phyloP scores from a whole-genome alignment of 805 yeast genomes.

The Candida suzukii region DNA sequence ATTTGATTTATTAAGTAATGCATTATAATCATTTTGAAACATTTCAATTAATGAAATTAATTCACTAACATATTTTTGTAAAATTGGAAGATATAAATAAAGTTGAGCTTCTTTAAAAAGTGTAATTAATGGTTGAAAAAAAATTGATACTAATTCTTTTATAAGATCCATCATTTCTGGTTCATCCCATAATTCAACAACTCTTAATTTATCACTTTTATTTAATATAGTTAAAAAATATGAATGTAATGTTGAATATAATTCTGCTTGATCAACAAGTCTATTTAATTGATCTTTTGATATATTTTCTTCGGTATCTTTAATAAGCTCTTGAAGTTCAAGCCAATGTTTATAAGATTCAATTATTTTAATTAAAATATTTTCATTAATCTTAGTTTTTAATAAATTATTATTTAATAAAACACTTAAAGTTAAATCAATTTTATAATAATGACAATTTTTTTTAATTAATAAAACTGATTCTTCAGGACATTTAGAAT shows the following conservation, averaged over 20 bases:
- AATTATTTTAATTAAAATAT: constrained; percentile 9
- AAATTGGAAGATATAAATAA: constrained; percentile 55
- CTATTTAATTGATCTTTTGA: background rate
- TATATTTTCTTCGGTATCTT: background rate
- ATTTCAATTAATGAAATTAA: constrained; percentile 49
- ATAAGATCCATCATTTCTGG: constrained; percentile 72
- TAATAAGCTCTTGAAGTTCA: background rate
- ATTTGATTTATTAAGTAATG: constrained; percentile 29
- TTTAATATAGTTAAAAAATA: constrained; percentile 58
- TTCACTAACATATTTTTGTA: constrained; percentile 62
- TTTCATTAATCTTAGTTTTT: constrained; percentile 5
- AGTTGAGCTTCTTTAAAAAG: constrained; percentile 63
- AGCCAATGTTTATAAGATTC: constrained; percentile 12
- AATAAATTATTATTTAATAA: constrained; percentile 18
- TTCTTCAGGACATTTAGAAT: constrained; percentile 18
- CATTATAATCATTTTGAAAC: constrained; percentile 36
- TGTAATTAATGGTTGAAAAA: constrained; percentile 67
- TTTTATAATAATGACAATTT: constrained; percentile 17
- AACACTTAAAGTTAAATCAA: constrained; percentile 18
- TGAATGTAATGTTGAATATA: constrained; percentile 50
- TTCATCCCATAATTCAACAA: constrained; percentile 79
- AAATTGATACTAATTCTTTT: constrained; percentile 63
- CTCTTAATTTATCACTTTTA: constrained; percentile 65
- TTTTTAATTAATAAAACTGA: constrained; percentile 23
- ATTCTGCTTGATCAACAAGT: constrained; percentile 21